These are phyloP conservation scores for Zygosaccharomyces gambellarensis DNA, from an alignment of 805 yeast genomes.

Conservation along the genomic window DNA sequence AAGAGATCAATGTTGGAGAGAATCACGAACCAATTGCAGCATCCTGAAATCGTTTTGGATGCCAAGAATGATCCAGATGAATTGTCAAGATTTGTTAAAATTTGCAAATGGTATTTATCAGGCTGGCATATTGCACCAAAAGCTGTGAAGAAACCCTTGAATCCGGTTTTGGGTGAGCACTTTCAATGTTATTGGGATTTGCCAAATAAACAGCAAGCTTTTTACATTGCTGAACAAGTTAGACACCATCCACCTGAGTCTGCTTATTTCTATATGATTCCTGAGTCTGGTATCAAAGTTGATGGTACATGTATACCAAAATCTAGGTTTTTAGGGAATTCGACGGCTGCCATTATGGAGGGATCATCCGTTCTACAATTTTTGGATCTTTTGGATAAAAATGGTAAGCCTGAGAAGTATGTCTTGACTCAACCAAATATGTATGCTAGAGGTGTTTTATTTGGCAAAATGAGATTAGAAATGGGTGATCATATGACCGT, in stretches of 20 bases:
- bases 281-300: constrained; percentile 71
- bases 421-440: constrained; percentile 91
- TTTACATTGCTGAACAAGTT: constrained; percentile 88
- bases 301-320: constrained; percentile 88
- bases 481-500: constrained; percentile 88
- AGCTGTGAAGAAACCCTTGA: constrained; percentile 95
- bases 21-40: constrained; percentile 80
- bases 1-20: constrained; percentile 95
- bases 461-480: constrained; percentile 86
- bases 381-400: constrained; percentile 48
- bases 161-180: constrained; percentile 89
- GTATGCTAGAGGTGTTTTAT: constrained; percentile 87
- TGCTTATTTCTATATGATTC: constrained; percentile 82
- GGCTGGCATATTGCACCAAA: constrained; percentile 99
- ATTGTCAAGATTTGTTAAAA: constrained; percentile 62
- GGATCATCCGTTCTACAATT: constrained; percentile 73
- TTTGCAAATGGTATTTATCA: constrained; percentile 85
- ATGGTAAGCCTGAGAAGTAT: constrained; percentile 59
- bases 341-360: constrained; percentile 97
- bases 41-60: constrained; percentile 65
- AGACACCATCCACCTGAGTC: constrained; percentile 99
- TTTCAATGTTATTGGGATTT: constrained; percentile 92
- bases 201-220: constrained; percentile 66
- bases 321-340: constrained; percentile 87
- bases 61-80: constrained; percentile 62